Percentiles rank a stretch among this genome's conserved stretches.
phyloP scores from a whole-genome alignment of 192 early-diverging fungal species.

The Entomortierella chlamydospora region DNA sequence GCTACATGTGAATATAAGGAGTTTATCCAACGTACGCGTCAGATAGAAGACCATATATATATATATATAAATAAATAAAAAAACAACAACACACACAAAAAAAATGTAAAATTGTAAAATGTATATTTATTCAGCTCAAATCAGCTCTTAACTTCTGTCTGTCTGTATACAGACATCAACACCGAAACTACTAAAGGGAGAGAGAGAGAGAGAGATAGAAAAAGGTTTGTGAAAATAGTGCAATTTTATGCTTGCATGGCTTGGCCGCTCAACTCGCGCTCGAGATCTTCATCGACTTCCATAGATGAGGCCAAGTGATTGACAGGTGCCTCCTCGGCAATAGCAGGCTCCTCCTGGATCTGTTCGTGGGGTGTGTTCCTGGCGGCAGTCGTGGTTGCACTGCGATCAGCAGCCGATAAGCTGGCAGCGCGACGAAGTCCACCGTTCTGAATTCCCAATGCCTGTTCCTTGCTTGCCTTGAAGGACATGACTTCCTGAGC shows the following conservation, averaged over 20 bases:
- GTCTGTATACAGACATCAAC: no score
- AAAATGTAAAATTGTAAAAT: no score
- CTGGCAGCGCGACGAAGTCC: conserved; percentile 41
- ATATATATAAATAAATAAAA: no score
- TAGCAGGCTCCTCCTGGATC: conserved; percentile 57
- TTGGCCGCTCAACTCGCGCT: conserved; percentile 64
- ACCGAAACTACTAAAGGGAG: no score
- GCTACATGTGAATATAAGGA: no score
- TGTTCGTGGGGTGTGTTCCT: conserved; percentile 54
- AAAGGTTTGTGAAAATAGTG: no score
- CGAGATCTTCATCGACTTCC: conserved; percentile 67
- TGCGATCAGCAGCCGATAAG: conserved; percentile 62
- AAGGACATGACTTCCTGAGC: conserved; percentile 84
- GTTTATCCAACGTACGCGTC: no score
- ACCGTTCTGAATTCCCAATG: conserved; percentile 40
- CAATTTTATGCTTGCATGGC: conserved; percentile 54
- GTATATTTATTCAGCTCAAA: no score
- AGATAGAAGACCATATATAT: no score
- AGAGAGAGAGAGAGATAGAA: no score
- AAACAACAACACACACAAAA: no score
- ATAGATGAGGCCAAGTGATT: conserved; percentile 50
- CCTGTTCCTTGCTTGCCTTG: conserved; percentile 73
- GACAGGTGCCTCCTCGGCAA: conserved; percentile 49
- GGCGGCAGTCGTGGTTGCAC: conserved; percentile 47
- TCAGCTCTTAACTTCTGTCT: no score